Base-by-base conservation (phyloP, 257 asterid genomes). In the Solanum sejunctum region DNA sequence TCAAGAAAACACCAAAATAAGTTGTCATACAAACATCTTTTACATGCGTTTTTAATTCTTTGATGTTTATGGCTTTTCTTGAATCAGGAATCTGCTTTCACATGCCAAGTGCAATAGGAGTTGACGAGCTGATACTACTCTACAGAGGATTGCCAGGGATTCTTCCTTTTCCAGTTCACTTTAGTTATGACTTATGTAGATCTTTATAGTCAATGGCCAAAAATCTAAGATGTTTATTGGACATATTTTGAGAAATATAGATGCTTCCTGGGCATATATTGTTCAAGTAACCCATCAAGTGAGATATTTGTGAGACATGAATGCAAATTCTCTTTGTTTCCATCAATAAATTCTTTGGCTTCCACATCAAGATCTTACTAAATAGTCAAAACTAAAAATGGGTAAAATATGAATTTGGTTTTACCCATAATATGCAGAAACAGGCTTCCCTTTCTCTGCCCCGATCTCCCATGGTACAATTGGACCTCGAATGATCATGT, bases 381-480 rank as follows among this genome's bases (percentile, higher is more conserved):
- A 75, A 13, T 49, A 49, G 60, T 77, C 63, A 51, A 32, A 77
- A 51, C 63, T 51, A 23, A 77, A 77, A 51, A 8, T 77, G 82
- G 60, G 63, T 3, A 51, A 75, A 23, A 51, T 81, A 84, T 18
- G 64, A 72, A 28, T 58, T 32, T 13, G 58, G 61, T 28, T 80
- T 88, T 94, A 97, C 99, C 99, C 99, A 56, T 95, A 95, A 91
- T 94, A 92, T 28, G 98, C 99, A 85, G 99, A 95, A 86, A 97
- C 97, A 2, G 98, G 95, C 77, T 87, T 93, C 84, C 99, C 98
- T 92, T 91, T 93, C 94, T 94, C 98, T 21, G 98, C 98, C 55
- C 99, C 99, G 85, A 97, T 95, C 91, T 97, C 98, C 99, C 99
- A 97, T 6, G 99, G 99, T 43, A 97, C 49, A 26, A 97, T 95